Evolutionary conservation across 2,329 filamentous ascomycete genomes (phyloP).

Genomic region (Laburnicola sp.): DNA sequence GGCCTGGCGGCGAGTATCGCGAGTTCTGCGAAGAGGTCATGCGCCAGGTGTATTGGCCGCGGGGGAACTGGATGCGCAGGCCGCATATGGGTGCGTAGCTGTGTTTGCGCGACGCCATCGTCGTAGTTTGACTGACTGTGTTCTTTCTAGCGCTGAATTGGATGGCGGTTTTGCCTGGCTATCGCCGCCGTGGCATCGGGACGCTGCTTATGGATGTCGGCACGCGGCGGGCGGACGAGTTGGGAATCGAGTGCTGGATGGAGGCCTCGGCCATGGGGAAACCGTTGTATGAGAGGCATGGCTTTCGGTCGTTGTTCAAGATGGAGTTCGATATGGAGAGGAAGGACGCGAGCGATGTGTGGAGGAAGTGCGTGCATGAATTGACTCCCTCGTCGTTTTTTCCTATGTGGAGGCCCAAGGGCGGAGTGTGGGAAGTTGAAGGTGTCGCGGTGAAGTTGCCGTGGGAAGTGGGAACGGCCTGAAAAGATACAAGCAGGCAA

Average conservation of each 20-base stretch:
- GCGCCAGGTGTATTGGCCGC: conserved; percentile 37
- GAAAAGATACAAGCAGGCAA: too few species aligned
- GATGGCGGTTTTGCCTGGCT: conserved; percentile 41
- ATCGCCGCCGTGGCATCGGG: conserved; percentile 44
- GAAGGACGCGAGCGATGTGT: conserved; percentile 31
- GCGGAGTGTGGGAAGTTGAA: conserved; percentile 20
- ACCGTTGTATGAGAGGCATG: conserved; percentile 42
- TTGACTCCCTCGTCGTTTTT: conserved; percentile 35
- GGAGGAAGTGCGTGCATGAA: conserved; percentile 39
- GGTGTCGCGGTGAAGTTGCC: conserved; percentile 24
- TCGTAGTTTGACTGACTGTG: too few species aligned
- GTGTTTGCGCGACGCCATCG: too few species aligned
- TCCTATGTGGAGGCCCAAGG: conserved; percentile 41
- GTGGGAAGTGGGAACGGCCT: conserved; percentile 20
- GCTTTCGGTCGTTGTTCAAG: conserved; percentile 33
- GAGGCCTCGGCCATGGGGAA: conserved; percentile 44
- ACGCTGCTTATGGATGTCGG: conserved; percentile 43
- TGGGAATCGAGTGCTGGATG: conserved; percentile 44
- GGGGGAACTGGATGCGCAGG: conserved; percentile 38
- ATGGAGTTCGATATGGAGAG: conserved; percentile 36
- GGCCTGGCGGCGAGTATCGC: conserved; percentile 39
- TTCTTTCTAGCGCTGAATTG: conserved; percentile 38
- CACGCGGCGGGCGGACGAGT: conserved; percentile 36
- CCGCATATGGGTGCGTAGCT: conserved; percentile 40
- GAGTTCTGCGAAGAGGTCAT: conserved; percentile 40